phyloP scores from a whole-genome alignment of 768 basidiomycete species.

The Podaxis carcinomalis region DNA sequence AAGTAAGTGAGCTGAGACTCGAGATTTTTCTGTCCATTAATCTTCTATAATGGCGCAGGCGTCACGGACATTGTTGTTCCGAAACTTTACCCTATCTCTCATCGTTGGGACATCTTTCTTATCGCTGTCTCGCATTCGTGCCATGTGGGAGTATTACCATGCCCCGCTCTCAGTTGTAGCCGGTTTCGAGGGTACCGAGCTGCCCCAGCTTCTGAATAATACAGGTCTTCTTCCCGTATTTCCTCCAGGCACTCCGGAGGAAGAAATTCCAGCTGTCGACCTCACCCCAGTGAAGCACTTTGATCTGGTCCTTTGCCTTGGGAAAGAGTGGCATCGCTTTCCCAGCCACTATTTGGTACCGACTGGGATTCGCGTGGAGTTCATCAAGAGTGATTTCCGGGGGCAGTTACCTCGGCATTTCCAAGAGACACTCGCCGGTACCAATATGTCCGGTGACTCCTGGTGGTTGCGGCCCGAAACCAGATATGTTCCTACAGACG shows the following conservation, averaged over 20 bases:
- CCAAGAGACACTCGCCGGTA: conserved; percentile 13
- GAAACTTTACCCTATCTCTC: conserved; percentile 67
- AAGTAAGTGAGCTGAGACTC: conserved; percentile 43
- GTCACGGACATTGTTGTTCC: conserved; percentile 71
- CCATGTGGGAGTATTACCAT: conserved; percentile 87
- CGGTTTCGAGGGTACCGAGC: conserved; percentile 70
- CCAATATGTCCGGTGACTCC: not conserved
- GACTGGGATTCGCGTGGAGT: conserved; percentile 75
- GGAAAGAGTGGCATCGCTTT: conserved; percentile 96
- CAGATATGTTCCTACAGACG: conserved; percentile 49
- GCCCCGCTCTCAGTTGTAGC: conserved; percentile 72
- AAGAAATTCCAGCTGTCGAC: conserved; percentile 52
- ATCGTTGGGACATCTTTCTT: conserved; percentile 62
- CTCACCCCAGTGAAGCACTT: conserved; percentile 64
- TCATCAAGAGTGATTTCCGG: conserved; percentile 88
- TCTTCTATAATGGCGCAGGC: conserved; percentile 45
- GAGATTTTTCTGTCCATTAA: not conserved
- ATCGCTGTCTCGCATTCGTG: conserved; percentile 77
- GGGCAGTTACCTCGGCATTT: conserved; percentile 89
- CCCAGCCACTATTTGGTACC: conserved; percentile 89
- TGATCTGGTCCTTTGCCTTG: conserved; percentile 76
- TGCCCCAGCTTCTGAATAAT: conserved; percentile 76
- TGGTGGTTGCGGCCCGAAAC: conserved; percentile 65
- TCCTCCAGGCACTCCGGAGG: conserved; percentile 31
- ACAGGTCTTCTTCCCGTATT: conserved; percentile 57